phyloP scores from a whole-genome alignment of 805 yeast species.

The Torulaspora franciscae region DNA sequence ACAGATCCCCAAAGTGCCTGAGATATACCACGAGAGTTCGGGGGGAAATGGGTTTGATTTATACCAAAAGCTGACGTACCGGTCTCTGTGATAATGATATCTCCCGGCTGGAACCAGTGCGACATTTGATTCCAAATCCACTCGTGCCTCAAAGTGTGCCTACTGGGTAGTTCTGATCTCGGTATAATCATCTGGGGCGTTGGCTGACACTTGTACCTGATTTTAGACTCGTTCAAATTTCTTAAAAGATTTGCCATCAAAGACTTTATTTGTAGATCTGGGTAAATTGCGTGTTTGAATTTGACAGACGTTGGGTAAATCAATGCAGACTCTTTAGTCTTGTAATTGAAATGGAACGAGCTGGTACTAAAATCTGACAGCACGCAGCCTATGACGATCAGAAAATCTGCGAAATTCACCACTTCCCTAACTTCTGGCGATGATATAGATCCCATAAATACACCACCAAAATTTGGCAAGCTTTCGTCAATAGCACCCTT shows the following conservation, averaged over 20 bases:
- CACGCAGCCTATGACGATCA: conserved; percentile 60
- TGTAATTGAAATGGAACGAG: conserved; percentile 48
- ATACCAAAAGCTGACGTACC: conserved; percentile 64
- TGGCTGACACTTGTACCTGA: conserved; percentile 14
- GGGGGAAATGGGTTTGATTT: conserved; percentile 52
- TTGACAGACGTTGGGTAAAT: conserved; percentile 53
- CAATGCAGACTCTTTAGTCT: conserved; percentile 50
- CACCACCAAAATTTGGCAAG: conserved; percentile 52
- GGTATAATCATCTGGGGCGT: conserved; percentile 28
- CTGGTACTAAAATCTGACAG: conserved; percentile 58
- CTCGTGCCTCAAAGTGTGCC: conserved; percentile 37
- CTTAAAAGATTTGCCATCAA: conserved; percentile 31
- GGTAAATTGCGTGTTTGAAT: conserved; percentile 47
- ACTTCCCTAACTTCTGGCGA: conserved; percentile 42
- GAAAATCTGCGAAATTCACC: conserved; percentile 52
- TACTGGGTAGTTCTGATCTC: conserved; percentile 17
- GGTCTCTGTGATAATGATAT: conserved; percentile 56
- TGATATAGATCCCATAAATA: conserved; percentile 56
- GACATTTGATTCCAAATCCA: conserved; percentile 51
- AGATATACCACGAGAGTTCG: conserved; percentile 47
- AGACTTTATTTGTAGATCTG: conserved; percentile 50
- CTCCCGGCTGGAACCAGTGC: conserved; percentile 50
- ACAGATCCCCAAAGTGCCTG: conserved; percentile 65
- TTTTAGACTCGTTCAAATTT: conserved; percentile 30
- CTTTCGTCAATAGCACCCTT: conserved; percentile 61